Evolutionary conservation across 495 filamentous ascomycete species (phyloP).

Genomic region (Xylaria flabelliformis): DNA sequence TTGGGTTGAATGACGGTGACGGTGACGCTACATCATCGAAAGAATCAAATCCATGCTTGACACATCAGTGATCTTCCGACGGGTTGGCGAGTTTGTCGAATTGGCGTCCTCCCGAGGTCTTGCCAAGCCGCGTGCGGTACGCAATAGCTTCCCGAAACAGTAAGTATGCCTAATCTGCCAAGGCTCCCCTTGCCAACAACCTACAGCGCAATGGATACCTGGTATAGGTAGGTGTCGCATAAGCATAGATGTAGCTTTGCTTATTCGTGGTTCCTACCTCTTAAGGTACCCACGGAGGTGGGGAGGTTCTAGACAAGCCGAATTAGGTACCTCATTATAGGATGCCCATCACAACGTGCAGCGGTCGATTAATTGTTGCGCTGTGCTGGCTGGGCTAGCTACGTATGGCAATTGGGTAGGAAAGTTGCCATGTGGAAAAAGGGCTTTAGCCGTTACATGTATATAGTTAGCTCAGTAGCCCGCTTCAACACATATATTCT

Average conservation of each 20-base stretch:
- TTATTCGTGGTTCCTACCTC: neutral
- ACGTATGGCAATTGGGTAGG: too few relatives aligned
- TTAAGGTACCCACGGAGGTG: neutral
- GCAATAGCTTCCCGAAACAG: constrained; percentile 13
- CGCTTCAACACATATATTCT: neutral
- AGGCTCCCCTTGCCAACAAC: too few relatives aligned
- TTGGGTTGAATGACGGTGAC: constrained; percentile 10
- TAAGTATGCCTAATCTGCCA: neutral
- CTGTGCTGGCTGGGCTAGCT: neutral
- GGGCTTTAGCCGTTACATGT: too few relatives aligned
- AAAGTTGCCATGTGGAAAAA: neutral
- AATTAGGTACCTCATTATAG: neutral
- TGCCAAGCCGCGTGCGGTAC: constrained; percentile 7
- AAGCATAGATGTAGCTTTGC: neutral
- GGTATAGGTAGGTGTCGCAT: too few relatives aligned
- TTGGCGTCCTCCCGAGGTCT: neutral
- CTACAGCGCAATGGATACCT: too few relatives aligned
- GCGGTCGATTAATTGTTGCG: neutral
- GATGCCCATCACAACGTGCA: too few relatives aligned
- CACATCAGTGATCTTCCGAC: neutral
- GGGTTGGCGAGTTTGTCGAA: neutral
- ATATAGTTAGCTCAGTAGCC: neutral
- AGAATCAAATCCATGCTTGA: constrained; percentile 10
- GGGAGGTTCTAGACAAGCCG: neutral
- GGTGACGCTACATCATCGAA: neutral